Percentiles rank a stretch among this genome's conserved stretches.
These are phyloP conservation scores for Sporobolomyces phaffii DNA, from an alignment of 768 basidiomycete genomes.

Conservation along the genomic window DNA sequence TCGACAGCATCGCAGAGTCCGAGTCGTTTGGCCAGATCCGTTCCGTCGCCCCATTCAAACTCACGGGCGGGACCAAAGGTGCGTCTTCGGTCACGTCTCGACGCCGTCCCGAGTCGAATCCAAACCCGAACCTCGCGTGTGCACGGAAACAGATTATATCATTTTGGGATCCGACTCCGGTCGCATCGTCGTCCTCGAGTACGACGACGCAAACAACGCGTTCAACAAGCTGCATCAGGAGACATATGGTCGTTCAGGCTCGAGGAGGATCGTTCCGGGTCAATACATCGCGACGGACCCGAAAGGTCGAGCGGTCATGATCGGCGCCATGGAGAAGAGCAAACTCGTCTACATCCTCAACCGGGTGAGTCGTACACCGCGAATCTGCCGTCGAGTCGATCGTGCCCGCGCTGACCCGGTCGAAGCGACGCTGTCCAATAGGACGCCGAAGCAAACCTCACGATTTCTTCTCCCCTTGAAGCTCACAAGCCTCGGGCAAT, in stretches of 20 bases:
- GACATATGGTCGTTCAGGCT: slow-evolving; percentile 93
- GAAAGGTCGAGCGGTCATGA: slow-evolving; percentile 91
- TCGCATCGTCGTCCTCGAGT: slow-evolving; percentile 91
- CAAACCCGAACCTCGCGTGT: too few relatives aligned
- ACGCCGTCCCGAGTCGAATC: neutral
- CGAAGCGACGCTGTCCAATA: too few relatives aligned
- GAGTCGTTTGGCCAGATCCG: slow-evolving; percentile 92
- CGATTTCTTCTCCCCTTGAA: slow-evolving; percentile 94
- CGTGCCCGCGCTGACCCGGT: too few relatives aligned
- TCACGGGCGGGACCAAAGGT: slow-evolving; percentile 98
- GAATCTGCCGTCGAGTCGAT: too few relatives aligned
- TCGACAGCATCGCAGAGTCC: slow-evolving; percentile 69
- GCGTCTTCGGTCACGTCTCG: slow-evolving; percentile 43
- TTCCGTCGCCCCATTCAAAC: slow-evolving; percentile 77
- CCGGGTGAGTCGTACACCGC: slow-evolving; percentile 48
- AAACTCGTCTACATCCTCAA: slow-evolving; percentile 98
- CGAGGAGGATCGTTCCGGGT: slow-evolving; percentile 90
- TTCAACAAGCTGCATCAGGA: slow-evolving; percentile 95
- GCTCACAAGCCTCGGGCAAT: slow-evolving; percentile 96
- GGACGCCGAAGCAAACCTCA: slow-evolving; percentile 92
- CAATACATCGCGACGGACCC: slow-evolving; percentile 95
- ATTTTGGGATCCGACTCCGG: slow-evolving; percentile 97
- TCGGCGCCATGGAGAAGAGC: slow-evolving; percentile 86
- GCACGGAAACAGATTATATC: slow-evolving; percentile 67
- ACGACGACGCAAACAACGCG: slow-evolving; percentile 79